Evolutionary conservation across 495 filamentous ascomycete species (phyloP), one percentile per base, ranked within the genome.

Genomic region (Penicillium riverlandense): DNA sequence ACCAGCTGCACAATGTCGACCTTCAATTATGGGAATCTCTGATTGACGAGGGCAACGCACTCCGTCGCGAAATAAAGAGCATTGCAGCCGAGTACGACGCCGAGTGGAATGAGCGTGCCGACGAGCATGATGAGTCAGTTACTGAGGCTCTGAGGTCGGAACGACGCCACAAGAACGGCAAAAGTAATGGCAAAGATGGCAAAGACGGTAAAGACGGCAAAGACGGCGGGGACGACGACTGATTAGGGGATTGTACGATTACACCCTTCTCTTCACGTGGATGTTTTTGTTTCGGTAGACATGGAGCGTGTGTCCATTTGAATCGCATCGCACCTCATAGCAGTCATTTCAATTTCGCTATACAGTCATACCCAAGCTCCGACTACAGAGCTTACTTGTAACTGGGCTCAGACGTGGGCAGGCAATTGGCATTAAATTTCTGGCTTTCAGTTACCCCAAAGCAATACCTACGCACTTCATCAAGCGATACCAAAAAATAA

Each of bases 1-100:
- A 96, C 53, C 70, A 85, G 50, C 61, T 65, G 30, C 76, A 78
- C 29, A 86, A 87, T 0, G 85, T 97, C 46, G 85, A 96, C 57
- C 45, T 84, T 9, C 65, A 75, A 13, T 77, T 77, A 42, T 97
- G 89, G 90, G 84, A 92, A 53, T 63, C 63, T 2, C 51, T 95
- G 37, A 75, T 94, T n/a, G 80, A 89, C 39, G 86, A 92, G 40
- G 88, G 79, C 0, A 96, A 95, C 56, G 64, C 78, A 27, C 61
- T 96, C 45, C 61, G 91, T 15, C 76, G 71, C 50, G 91, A 96
- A 65, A 89, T 96, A 46, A 85, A 82, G 60, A 73, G 65, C 6
- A 81, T 95, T 33, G 88, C 91, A 1, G 78, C 81, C 16, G 87
- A 95, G 59, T 96, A 96, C 64, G 89, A 92, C 54, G 87, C 88